Evolutionary conservation across 2,329 filamentous ascomycete genomes (phyloP).

Genomic region (Phialemonium atrogriseum): DNA sequence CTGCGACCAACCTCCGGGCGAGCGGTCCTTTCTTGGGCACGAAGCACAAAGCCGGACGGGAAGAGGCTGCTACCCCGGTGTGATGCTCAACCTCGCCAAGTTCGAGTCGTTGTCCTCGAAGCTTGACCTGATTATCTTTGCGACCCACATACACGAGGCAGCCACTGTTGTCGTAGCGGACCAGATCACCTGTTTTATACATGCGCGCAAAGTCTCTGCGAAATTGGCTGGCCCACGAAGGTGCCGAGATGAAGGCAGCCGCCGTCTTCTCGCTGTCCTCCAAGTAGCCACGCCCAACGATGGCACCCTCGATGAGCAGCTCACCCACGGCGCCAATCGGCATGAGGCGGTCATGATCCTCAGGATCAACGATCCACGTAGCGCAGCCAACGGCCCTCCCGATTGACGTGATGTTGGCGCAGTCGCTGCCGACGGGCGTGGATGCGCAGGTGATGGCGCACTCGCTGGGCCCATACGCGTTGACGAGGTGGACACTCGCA

Average conservation of each 20-base stretch:
- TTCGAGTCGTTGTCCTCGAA: slow-evolving; percentile 50
- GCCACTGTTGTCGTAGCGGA: slow-evolving; percentile 24
- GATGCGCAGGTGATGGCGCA: slow-evolving; percentile 34
- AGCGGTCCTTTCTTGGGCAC: slow-evolving; percentile 8
- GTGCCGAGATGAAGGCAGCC: slow-evolving; percentile 17
- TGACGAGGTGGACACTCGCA: slow-evolving; percentile 34
- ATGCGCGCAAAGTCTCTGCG: slow-evolving; percentile 22
- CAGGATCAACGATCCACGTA: slow-evolving; percentile 18
- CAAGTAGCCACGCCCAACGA: slow-evolving; percentile 41
- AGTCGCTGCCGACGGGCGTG: slow-evolving; percentile 13
- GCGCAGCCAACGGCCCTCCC: slow-evolving; percentile 17
- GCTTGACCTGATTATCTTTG: slow-evolving; percentile 51
- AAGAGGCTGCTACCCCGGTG: slow-evolving; percentile 25
- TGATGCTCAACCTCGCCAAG: slow-evolving; percentile 40
- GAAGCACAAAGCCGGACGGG: slow-evolving; percentile 31
- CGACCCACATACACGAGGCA: slow-evolving; percentile 37
- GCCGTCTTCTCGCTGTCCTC: slow-evolving; percentile 27
- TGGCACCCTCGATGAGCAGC: slow-evolving; percentile 31
- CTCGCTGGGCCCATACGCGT: slow-evolving; percentile 46
- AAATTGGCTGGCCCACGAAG: slow-evolving; percentile 17
- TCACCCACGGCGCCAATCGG: slow-evolving; percentile 24
- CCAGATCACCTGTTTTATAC: slow-evolving; percentile 43
- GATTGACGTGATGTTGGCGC: slow-evolving; percentile 14
- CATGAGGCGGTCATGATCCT: slow-evolving; percentile 17
- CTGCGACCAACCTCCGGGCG: slow-evolving; percentile 21